These are phyloP conservation scores for Myrmaecium sp. DNA, from an alignment of 2,329 filamentous ascomycete species.

Conservation along the genomic window DNA sequence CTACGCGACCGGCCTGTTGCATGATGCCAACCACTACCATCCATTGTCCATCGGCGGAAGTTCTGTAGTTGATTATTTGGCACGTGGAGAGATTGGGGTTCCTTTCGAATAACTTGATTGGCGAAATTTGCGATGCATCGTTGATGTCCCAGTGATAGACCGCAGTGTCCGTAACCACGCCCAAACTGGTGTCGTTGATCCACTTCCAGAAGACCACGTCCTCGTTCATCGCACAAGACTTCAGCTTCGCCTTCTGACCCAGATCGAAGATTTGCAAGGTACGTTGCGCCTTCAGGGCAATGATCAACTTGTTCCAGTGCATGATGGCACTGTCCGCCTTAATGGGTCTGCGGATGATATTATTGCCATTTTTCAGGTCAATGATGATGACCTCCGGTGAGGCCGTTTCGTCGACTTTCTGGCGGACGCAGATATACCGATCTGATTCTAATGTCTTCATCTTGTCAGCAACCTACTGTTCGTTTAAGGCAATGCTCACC, in stretches of 20 bases:
- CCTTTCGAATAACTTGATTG: slow-evolving; percentile 81
- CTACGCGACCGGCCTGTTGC: slow-evolving; percentile 80
- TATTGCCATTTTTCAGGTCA: slow-evolving; percentile 95
- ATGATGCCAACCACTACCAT: slow-evolving; percentile 96
- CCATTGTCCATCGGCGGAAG: slow-evolving; percentile 93
- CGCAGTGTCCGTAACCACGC: slow-evolving; percentile 75
- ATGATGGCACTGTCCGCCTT: slow-evolving; percentile 99
- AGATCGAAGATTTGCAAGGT: slow-evolving; percentile 98
- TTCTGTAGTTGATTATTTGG: slow-evolving; percentile 99
- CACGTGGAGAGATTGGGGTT: slow-evolving; percentile 82
- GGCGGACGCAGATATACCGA: slow-evolving; percentile 86
- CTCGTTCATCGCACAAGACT: slow-evolving; percentile 90
- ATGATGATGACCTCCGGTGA: slow-evolving; percentile 92
- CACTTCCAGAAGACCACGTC: slow-evolving; percentile 99
- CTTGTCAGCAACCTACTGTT: too few relatives aligned
- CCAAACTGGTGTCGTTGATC: slow-evolving; percentile 79
- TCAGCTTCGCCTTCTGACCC: slow-evolving; percentile 81
- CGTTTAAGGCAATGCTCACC: slow-evolving; percentile 7
- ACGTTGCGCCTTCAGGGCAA: slow-evolving; percentile 87
- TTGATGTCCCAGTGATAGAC: slow-evolving; percentile 98
- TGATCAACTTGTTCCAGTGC: slow-evolving; percentile 94
- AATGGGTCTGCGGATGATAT: slow-evolving; percentile 84
- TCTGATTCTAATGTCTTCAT: slow-evolving; percentile 97
- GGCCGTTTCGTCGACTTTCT: slow-evolving; percentile 58
- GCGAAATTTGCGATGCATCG: slow-evolving; percentile 60